These are phyloP conservation scores for Rhizopus microsporus DNA, from an alignment of 371 early-diverging fungal species.

Conservation along the genomic window DNA sequence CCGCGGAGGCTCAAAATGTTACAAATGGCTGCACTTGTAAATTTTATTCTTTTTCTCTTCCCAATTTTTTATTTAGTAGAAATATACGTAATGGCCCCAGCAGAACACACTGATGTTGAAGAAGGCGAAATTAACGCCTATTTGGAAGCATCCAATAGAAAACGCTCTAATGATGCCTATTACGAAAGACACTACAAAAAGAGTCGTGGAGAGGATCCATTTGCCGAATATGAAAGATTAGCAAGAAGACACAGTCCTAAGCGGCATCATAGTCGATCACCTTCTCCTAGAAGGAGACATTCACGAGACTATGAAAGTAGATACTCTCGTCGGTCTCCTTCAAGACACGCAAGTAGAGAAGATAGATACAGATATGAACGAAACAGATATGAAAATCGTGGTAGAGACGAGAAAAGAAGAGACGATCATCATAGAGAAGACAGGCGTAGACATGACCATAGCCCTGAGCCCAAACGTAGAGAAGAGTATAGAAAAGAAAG, in stretches of 20 bases:
- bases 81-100: not conserved
- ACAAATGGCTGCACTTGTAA: not conserved
- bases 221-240: slow-evolving; percentile 46
- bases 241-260: slow-evolving; percentile 18
- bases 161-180: slow-evolving; percentile 9
- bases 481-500: slow-evolving; percentile 5
- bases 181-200: slow-evolving; percentile 1
- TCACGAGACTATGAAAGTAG: slow-evolving; percentile 25
- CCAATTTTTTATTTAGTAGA: not conserved
- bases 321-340: slow-evolving; percentile 1
- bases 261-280: slow-evolving; percentile 4
- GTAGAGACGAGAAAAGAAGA: slow-evolving; percentile 3
- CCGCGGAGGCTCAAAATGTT: too few relatives aligned
- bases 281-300: slow-evolving; percentile 14
- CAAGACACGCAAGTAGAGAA: not conserved
- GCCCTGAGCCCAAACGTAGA: not conserved
- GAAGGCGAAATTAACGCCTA: slow-evolving; percentile 22
- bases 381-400: slow-evolving; percentile 2
- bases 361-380: slow-evolving; percentile 1
- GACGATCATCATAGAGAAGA: slow-evolving; percentile 6
- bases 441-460: not conserved
- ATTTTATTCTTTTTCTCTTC: not conserved
- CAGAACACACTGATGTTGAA: slow-evolving; percentile 13
- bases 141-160: slow-evolving; percentile 2
- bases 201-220: slow-evolving; percentile 32